Evolutionary conservation across 148 eudicot species (phyloP).

Genomic region (Cornus controversa): DNA sequence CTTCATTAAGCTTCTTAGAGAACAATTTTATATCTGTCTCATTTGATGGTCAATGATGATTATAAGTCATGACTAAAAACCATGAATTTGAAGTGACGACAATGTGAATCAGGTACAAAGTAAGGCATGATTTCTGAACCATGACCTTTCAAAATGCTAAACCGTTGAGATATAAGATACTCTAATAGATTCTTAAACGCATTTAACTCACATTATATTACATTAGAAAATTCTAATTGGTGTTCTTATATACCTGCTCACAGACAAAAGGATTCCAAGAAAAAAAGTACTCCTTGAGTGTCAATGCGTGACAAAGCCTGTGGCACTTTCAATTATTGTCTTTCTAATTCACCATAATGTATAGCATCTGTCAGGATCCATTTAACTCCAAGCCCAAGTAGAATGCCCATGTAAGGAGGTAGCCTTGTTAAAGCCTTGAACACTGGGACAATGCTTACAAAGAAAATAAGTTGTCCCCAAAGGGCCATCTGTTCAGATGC

Average conservation of each 20-base stretch:
- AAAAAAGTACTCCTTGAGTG: conserved; percentile 97
- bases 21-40: neutral
- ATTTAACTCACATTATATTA: too few relatives aligned
- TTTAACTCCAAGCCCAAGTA: conserved; percentile 92
- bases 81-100: too few relatives aligned
- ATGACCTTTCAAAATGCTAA: neutral
- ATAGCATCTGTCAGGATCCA: conserved; percentile 98
- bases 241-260: conserved; percentile 66
- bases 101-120: neutral
- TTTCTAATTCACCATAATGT: conserved; percentile 91
- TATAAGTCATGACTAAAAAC: neutral
- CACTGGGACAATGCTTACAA: conserved; percentile 84
- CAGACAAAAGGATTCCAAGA: conserved; percentile 93
- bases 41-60: neutral
- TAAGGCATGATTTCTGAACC: neutral
- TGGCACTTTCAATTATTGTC: conserved; percentile 87
- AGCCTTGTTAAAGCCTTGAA: conserved; percentile 87
- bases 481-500: conserved; percentile 97
- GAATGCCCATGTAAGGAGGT: conserved; percentile 97
- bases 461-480: conserved; percentile 84
- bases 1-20: neutral
- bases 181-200: neutral
- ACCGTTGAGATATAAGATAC: neutral
- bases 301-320: conserved; percentile 97
- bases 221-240: neutral